Evolutionary conservation across 2,329 filamentous ascomycete species (phyloP).

Genomic region (Aureobasidium mangrovei): DNA sequence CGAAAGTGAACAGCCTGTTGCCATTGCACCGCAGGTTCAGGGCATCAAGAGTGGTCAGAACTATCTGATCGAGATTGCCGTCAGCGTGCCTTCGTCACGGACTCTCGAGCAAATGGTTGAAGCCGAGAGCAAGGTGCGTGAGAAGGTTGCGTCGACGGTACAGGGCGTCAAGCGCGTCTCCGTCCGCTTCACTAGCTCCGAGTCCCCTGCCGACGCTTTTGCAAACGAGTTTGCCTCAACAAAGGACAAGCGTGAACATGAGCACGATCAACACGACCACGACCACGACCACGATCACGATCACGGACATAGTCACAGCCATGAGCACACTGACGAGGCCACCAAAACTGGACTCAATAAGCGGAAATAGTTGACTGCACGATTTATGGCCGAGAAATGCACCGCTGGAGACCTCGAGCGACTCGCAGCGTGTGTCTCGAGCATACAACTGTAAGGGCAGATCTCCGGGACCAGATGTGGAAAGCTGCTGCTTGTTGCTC

Average conservation of each 20-base stretch:
- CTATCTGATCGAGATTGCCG: constrained; percentile 82
- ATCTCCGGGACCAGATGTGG: no score
- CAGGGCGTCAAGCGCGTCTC: constrained; percentile 76
- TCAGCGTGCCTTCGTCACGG: constrained; percentile 70
- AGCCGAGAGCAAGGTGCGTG: constrained; percentile 66
- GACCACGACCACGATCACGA: constrained; percentile 19
- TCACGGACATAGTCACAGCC: constrained; percentile 5
- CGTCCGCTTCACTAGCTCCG: constrained; percentile 70
- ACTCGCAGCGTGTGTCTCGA: no score
- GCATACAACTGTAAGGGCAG: no score
- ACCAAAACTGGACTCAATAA: constrained; percentile 4
- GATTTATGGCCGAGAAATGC: no score
- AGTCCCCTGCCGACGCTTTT: constrained; percentile 47
- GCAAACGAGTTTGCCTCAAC: constrained; percentile 57
- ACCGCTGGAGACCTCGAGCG: no score
- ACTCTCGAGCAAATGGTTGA: constrained; percentile 60
- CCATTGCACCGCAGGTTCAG: constrained; percentile 41
- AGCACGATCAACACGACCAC: constrained; percentile 21
- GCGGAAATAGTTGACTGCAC: not conserved
- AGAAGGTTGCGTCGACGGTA: constrained; percentile 64
- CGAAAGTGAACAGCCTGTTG: constrained; percentile 19
- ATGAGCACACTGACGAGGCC: not conserved
- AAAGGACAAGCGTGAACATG: constrained; percentile 19
- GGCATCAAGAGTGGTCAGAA: constrained; percentile 96
- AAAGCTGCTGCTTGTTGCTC: no score